These are phyloP conservation scores for Trichophyton benhamiae DNA, from an alignment of 2,329 filamentous ascomycete genomes.

Conservation along the genomic window DNA sequence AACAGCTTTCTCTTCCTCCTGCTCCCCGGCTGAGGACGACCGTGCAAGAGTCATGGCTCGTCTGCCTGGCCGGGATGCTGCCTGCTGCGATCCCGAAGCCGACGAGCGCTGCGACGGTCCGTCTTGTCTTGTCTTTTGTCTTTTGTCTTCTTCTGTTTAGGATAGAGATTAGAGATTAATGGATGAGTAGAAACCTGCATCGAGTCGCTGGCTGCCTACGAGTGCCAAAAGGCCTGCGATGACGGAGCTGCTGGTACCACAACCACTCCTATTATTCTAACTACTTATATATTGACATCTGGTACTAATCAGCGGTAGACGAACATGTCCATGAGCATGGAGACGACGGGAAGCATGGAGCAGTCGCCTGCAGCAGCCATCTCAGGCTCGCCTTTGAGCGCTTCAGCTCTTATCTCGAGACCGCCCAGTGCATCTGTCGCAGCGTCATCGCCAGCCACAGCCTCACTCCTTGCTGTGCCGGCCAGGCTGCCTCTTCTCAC, in stretches of 20 bases:
- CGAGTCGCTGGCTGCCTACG: background rate
- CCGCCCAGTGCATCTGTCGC: conserved; percentile 19
- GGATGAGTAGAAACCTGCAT: background rate
- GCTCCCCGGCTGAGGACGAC: background rate
- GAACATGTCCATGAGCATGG: conserved; percentile 15
- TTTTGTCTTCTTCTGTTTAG: too few relatives aligned
- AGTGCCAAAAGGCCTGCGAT: background rate
- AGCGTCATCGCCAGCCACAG: conserved; percentile 13
- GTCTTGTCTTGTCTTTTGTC: background rate
- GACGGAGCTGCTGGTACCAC: background rate
- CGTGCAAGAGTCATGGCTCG: background rate
- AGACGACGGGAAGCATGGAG: conserved; percentile 13
- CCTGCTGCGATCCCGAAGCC: background rate
- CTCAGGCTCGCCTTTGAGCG: conserved; percentile 17
- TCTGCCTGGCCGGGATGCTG: background rate
- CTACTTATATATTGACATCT: background rate
- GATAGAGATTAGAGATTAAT: too few relatives aligned
- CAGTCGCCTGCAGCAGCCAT: conserved; percentile 16
- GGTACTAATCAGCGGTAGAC: background rate
- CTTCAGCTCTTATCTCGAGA: conserved; percentile 19
- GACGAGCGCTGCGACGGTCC: background rate
- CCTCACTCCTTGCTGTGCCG: background rate
- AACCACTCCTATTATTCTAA: background rate
- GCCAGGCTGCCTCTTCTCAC: conserved; percentile 1
- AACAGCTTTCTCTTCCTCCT: background rate